phyloP scores from a whole-genome alignment of 1,139 yeast genomes.

The Yamadazyma spencermartinsiae region DNA sequence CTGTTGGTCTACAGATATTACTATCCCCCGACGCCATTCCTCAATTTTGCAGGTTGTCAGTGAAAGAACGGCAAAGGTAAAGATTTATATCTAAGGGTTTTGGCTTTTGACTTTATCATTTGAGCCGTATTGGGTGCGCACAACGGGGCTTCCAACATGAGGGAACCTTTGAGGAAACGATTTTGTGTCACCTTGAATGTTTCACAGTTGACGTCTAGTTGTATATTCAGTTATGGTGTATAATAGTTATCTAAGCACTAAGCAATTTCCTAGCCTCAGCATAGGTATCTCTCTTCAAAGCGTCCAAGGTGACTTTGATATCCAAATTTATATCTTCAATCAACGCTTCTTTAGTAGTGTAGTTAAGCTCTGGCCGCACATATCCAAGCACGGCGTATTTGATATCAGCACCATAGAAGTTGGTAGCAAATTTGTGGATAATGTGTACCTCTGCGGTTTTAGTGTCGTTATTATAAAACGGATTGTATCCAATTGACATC shows the following conservation, averaged over 20 bases:
- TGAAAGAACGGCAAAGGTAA: too few species aligned
- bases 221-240: too few species aligned
- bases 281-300: conserved; percentile 34
- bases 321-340: conserved; percentile 84
- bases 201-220: too few species aligned
- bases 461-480: conserved; percentile 76
- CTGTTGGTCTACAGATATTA: conserved; percentile 6
- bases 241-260: too few species aligned
- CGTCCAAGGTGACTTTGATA: conserved; percentile 61
- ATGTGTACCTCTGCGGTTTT: conserved; percentile 89
- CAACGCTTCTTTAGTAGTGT: conserved; percentile 82
- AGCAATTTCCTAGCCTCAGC: conserved; percentile 4
- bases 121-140: too few species aligned
- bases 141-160: too few species aligned
- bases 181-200: too few species aligned
- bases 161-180: too few species aligned
- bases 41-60: too few species aligned
- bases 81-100: too few species aligned
- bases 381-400: conserved; percentile 77
- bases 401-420: conserved; percentile 83
- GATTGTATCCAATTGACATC: conserved; percentile 95
- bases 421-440: conserved; percentile 63
- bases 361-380: conserved; percentile 87
- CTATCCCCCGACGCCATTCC: background rate
- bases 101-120: too few species aligned